Conservation (phyloP, 257 asterid species). For the Thymus quinquecostatus region DNA sequence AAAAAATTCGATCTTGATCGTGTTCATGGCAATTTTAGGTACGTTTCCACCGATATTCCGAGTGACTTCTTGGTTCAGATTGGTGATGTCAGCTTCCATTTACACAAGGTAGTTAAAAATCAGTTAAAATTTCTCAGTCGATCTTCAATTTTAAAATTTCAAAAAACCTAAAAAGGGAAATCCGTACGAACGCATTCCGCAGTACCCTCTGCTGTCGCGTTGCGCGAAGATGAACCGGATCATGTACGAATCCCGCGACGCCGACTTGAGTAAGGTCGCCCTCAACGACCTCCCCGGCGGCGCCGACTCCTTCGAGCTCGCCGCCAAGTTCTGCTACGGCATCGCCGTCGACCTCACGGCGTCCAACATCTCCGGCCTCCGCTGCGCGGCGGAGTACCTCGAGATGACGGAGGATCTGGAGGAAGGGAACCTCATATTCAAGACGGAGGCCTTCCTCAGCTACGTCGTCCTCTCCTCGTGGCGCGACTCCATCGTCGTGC, state of each 20-base stretch:
- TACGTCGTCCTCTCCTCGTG: slow-evolving; percentile 92
- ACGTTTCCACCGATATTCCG: slow-evolving; percentile 85
- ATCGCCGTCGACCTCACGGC: slow-evolving; percentile 85
- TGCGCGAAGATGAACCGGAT: slow-evolving; percentile 81
- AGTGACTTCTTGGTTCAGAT: slow-evolving; percentile 86
- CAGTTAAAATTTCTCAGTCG: background rate
- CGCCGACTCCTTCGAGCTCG: slow-evolving; percentile 81
- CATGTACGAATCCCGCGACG: slow-evolving; percentile 66
- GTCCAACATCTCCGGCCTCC: slow-evolving; percentile 76
- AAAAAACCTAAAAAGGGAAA: too few species aligned
- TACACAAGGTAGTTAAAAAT: slow-evolving; percentile 70
- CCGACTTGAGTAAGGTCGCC: slow-evolving; percentile 52
- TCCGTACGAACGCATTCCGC: background rate
- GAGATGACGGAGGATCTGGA: slow-evolving; percentile 99
- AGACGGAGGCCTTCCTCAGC: slow-evolving; percentile 96
- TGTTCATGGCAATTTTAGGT: slow-evolving; percentile 42
- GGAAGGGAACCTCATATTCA: slow-evolving; percentile 95
- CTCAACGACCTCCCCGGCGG: slow-evolving; percentile 90
- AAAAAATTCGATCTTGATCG: too few species aligned
- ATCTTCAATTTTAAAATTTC: background rate
- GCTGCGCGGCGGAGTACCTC: slow-evolving; percentile 92
- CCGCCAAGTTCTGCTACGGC: slow-evolving; percentile 98
- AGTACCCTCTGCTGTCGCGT: slow-evolving; percentile 93
- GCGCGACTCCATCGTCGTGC: slow-evolving; percentile 86
- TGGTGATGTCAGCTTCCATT: slow-evolving; percentile 80